Evolutionary conservation across 2,329 filamentous ascomycete species (phyloP).

Genomic region (Fusarium sp.): DNA sequence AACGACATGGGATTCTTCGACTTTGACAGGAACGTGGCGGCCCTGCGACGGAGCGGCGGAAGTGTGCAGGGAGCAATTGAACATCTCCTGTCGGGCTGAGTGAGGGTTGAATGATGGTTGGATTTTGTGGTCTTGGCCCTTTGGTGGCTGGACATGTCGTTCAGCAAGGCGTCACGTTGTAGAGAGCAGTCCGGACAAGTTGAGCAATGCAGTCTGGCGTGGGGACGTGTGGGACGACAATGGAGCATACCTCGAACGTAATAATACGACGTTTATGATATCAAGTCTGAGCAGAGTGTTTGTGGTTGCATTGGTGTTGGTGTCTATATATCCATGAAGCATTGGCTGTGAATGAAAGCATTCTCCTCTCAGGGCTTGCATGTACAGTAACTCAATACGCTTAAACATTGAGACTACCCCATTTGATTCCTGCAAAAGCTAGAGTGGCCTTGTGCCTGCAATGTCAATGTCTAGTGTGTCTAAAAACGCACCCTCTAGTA

Average conservation of each 20-base stretch:
- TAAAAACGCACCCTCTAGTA: background rate
- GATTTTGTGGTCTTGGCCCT: background rate
- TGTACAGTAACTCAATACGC: background rate
- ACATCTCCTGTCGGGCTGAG: conserved; percentile 61
- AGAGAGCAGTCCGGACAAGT: conserved; percentile 19
- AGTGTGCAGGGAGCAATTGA: conserved; percentile 93
- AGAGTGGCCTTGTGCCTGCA: background rate
- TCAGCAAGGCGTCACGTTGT: conserved; percentile 17
- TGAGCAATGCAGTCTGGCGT: conserved; percentile 33
- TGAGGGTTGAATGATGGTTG: conserved; percentile 36
- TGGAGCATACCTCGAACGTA: conserved; percentile 23
- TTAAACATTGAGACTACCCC: background rate
- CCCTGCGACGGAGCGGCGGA: conserved; percentile 85
- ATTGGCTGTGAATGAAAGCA: background rate
- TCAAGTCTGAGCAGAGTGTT: conserved; percentile 29
- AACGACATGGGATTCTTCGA: conserved; percentile 99
- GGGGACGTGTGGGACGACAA: conserved; percentile 12
- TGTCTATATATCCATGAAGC: background rate
- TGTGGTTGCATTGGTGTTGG: background rate
- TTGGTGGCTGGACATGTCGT: conserved; percentile 9
- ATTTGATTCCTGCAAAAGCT: background rate
- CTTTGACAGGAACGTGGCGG: conserved; percentile 91
- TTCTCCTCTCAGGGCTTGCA: background rate
- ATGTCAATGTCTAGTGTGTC: background rate
- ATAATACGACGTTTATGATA: conserved; percentile 40